A percentile compares a stretch with the other conserved stretches of the same genome.
These are phyloP conservation scores for Orbilia blumenaviensis DNA, from an alignment of 2,329 filamentous ascomycete genomes.

Conservation along the genomic window DNA sequence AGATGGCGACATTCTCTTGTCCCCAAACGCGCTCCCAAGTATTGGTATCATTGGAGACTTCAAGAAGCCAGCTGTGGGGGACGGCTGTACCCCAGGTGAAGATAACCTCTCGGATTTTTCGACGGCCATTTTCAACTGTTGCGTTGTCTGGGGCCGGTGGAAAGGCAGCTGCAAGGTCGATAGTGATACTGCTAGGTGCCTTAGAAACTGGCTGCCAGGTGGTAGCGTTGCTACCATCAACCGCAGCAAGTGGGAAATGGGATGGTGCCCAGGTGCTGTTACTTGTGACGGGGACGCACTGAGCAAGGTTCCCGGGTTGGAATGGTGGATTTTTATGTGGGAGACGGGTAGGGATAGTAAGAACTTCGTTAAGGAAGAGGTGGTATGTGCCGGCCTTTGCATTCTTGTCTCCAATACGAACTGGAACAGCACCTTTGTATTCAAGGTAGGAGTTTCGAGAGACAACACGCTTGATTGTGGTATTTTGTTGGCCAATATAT, in stretches of 20 bases:
- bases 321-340: slow-evolving; percentile 67
- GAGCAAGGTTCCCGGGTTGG: slow-evolving; percentile 69
- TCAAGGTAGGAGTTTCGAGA: slow-evolving; percentile 36
- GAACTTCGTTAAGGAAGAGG: slow-evolving; percentile 64
- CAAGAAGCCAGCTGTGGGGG: slow-evolving; percentile 54
- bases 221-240: slow-evolving; percentile 73
- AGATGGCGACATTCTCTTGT: slow-evolving; percentile 53
- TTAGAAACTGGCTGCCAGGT: slow-evolving; percentile 72
- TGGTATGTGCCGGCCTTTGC: slow-evolving; percentile 61
- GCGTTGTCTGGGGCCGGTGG: slow-evolving; percentile 62
- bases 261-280: slow-evolving; percentile 67
- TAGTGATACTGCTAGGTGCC: slow-evolving; percentile 66
- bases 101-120: slow-evolving; percentile 68
- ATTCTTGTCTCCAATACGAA: slow-evolving; percentile 64
- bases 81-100: slow-evolving; percentile 57
- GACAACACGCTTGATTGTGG: slow-evolving; percentile 67
- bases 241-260: slow-evolving; percentile 74
- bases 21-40: slow-evolving; percentile 58
- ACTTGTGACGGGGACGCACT: slow-evolving; percentile 69
- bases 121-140: slow-evolving; percentile 65
- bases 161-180: slow-evolving; percentile 70
- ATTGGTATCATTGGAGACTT: slow-evolving; percentile 60
- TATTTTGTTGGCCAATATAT: slow-evolving; percentile 63
- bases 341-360: slow-evolving; percentile 70
- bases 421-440: slow-evolving; percentile 60